A percentile compares a stretch with the other conserved stretches of the same genome.
These are phyloP conservation scores for Digitaria exilis DNA, from an alignment of 202 grass and related monocot species.

Conservation along the genomic window DNA sequence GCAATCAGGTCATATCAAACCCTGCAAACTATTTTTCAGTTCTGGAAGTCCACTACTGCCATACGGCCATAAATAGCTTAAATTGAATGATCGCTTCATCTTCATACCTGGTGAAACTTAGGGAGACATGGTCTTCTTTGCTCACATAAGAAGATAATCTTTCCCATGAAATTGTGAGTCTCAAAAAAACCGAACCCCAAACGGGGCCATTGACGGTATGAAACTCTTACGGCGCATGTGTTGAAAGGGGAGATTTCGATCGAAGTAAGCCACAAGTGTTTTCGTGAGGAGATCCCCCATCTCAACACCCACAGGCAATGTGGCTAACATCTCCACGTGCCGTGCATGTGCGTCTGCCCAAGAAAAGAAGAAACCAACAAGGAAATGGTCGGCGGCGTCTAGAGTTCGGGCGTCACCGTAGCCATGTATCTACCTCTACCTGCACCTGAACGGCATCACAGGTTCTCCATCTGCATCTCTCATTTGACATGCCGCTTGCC, in stretches of 20 bases:
- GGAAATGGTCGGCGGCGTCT: slow-evolving; percentile 34
- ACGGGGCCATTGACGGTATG: background rate
- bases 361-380: background rate
- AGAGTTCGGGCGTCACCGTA: background rate
- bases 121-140: background rate
- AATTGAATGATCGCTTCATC: background rate
- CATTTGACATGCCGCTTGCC: background rate
- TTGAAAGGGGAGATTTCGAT: background rate
- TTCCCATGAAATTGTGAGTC: background rate
- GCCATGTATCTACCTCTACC: background rate
- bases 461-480: slow-evolving; percentile 12
- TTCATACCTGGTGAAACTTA: background rate
- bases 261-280: background rate
- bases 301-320: background rate
- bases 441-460: background rate
- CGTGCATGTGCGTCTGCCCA: slow-evolving; percentile 16
- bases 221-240: background rate
- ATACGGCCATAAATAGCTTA: background rate
- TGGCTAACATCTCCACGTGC: slow-evolving; percentile 22
- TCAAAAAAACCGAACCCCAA: background rate
- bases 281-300: background rate
- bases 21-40: background rate
- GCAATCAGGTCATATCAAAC: background rate
- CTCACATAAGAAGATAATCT: background rate
- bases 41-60: background rate